Base-by-base conservation (phyloP, 2,329 filamentous ascomycete genomes). In the Colletotrichum sp. region DNA sequence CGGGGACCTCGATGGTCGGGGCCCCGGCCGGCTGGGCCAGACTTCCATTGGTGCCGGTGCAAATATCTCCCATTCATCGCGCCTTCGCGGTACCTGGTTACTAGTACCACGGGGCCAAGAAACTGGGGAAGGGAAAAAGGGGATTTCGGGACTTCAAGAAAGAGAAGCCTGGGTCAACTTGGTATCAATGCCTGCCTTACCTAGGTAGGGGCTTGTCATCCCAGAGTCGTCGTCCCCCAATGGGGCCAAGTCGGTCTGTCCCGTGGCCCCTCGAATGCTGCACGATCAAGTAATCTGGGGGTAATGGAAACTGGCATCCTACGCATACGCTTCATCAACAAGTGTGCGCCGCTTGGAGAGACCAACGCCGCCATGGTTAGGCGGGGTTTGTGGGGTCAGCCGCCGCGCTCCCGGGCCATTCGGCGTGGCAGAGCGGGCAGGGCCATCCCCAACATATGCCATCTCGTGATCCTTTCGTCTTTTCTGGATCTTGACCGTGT, bases 201-300 rank as follows among this genome's bases (percentile, higher is more conserved):
- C 59, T 8, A 21, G 24, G 28, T 18, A 34, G 26, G 30, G 30
- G 18, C 26, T 28, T 34, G 69, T 24, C 60, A 71, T 34, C 32
- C 44, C 62, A 65, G 49, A 65, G 36, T 36, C 44, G 44, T 52
- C 44, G 18, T 32, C 30, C 44, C 66, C 64, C 64, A 76, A 75
- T 67, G 28, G 60, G 66, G 62, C 75, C 75, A 76, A 71, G 72
- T 75, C 71, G 71, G 75, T 55, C 71, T 70, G 75, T 78, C 77
- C 76, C 77, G 77, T 78, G 76, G 59, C 63, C 72, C 26, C 59
- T n/a, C 21, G 24, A 34, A 36, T 30, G 65, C 73, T 74, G 77
- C 76, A 78, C 74, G 69, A 78, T 78, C 74, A 78, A 78, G 77
- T 78, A 78, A 78, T 77, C 64, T 77, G 77, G 76, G 77, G 77